Evolutionary conservation across 495 filamentous ascomycete genomes (phyloP), one percentile per base, ranked within the genome.

Genomic region (Penicillium antarcticum): DNA sequence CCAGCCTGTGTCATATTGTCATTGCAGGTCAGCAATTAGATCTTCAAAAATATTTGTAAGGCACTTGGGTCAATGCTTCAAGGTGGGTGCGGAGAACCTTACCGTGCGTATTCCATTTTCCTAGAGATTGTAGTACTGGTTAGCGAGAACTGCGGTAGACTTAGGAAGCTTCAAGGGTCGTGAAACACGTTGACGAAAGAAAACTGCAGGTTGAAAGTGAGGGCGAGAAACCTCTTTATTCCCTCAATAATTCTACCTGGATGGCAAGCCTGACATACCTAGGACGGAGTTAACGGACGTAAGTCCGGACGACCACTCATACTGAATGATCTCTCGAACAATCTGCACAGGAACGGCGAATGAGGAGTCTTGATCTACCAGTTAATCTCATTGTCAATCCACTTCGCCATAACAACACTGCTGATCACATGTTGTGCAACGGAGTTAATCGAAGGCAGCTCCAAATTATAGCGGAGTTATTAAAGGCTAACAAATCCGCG

Each of bases 1-100:
- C 80, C 4, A 85, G 72, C n/a, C 73, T 78, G 31, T 42, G 11
- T 42, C 41, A 52, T 31, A 33, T 39, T 40, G 23, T 39, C 47
- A 50, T 33, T 24, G 36, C 47, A 51, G 21, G 41, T 52, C 42
- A 52, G 49, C 18, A 45, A 45, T 45, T 43, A 18, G 31, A 37
- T 17, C 38, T 50, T 42, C 6, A 42, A 36, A 38, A 43, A 43
- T 44, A 4, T 51, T 44, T 43, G 39, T 43, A 36, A 36, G 29
- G 19, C 21, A 51, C 7, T 44, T 44, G 39, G 18, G 32, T 51
- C 39, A 51, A 51, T 51, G 33, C 17, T 37, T 12, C 48, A 42
- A 44, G 39, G 41, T 51, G 48, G 32, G 37, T 51, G 31, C 32
- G 48, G 41, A 44, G 19, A 51, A 37, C 32, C 49, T 33, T 52